Base-by-base conservation (phyloP, 2,329 filamentous ascomycete genomes). In the Camptophora hylomeconis region DNA sequence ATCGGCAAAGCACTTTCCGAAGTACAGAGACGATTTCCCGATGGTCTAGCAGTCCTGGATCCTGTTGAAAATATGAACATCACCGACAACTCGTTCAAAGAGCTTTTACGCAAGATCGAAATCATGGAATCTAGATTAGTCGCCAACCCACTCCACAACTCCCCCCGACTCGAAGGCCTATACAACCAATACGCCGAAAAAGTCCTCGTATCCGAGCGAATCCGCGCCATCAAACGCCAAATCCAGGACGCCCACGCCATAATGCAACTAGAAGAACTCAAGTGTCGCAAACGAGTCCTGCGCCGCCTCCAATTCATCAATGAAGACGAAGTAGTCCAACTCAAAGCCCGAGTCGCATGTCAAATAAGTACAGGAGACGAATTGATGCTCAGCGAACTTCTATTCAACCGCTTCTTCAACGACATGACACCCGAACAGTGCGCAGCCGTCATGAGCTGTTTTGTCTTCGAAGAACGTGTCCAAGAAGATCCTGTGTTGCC, bases 391-490 rank as follows among this genome's bases (percentile, higher is more conserved):
- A 84, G 81, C 8, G 89, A 98, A 55, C 66, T 98, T 16, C 69
- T 98, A 1, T 95, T 98, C 57, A 92, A 95, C 54, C 74, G 86
- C 20, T 95, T 94, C 67, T 98, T 98, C 69, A 98, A 95, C 51
- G 86, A 94, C 49, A 63, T 95, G 23, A 75, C 75, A 0, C 84
- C 89, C 0, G 87, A 95, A 53, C 70, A 87, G 41, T 81, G 78
- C 45, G 89, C 89, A 1, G 72, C 87, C 0, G 73, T 86, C 5
- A 67, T 98, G 35, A 92, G 82, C 45, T 86, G 82, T 49, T 95
- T 98, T 59, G 89, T 98, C 41, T 94, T 95, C 44, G 92, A 98
- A 50, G 89, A 98, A 59, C 93, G 92, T 64, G 75, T 81, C 26
- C 80, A 87, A 45, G 75, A 86, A 8, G 62, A 72, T 3, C 68